Evolutionary conservation across 1,284 basidiomycete genomes (phyloP), one percentile per base, ranked within the genome.

Genomic region (Ganoderma multipileum): DNA sequence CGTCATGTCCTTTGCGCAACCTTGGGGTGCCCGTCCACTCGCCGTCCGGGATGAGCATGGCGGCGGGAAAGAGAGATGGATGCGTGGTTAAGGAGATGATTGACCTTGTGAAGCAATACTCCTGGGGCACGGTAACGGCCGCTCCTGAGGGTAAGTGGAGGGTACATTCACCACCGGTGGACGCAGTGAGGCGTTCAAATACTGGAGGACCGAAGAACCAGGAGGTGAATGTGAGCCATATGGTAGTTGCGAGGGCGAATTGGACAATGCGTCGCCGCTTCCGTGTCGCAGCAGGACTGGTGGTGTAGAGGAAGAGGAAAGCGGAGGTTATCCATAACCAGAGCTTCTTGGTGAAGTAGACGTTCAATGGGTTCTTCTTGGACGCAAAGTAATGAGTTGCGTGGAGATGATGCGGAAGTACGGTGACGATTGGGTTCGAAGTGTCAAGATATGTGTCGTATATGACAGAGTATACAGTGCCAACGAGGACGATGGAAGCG

Each of bases 141-240:
- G 81, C 83, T 23, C 88, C 88, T 0, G 84, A 80, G 11, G 92
- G 93, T 7, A 94, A 78, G 23, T 83, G 77, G 16, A 95, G 81
- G 14, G 94, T 83, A 76, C 97, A 99, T 74, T 92, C 86, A 0
- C 93, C 97, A 0, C 97, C 97, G 0, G 93, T 92, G 8, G 85
- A 81, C n/a, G 89, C 81, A 67, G 89, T 87, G 72, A 97, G 80
- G 33, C 96, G 89, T 66, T 95, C 91, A 39, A 95, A 80, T 60
- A 99, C 80, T 0, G 93, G 86, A 3, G 96, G 94, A 0, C 97
- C 96, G 75, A 98, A 96, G 85, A 97, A 97, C 96, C 95, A 98
- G 65, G 84, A 85, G 2, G 95, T 91, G 83, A 95, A 95, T 12
- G 86, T 79, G 58, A 91, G 79, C 95, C 95, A 97, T 57, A 88